phyloP scores from a whole-genome alignment of 2,329 filamentous ascomycete species.

The Cercospora zeina region DNA sequence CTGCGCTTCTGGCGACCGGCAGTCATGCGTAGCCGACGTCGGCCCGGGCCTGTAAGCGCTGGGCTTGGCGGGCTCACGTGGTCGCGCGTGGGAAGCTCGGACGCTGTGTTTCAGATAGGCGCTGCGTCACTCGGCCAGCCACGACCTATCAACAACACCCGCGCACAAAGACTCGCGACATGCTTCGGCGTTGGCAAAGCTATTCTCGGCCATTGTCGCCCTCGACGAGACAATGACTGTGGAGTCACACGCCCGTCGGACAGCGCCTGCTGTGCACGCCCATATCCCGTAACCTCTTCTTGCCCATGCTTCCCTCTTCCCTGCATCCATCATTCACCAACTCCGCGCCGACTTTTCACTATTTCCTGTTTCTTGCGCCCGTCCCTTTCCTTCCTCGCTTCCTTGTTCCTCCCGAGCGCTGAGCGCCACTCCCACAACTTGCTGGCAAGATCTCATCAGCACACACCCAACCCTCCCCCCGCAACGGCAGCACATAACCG shows the following conservation, averaged over 20 bases:
- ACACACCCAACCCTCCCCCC: not conserved
- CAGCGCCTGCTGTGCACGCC: not conserved
- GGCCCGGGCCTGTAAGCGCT: not conserved
- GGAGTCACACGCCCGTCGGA: slow-evolving; percentile 3
- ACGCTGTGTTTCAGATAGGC: slow-evolving; percentile 12
- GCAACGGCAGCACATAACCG: not conserved
- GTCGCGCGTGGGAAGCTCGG: not conserved
- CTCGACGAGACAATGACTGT: slow-evolving; percentile 1
- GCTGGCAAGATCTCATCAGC: slow-evolving; percentile 15
- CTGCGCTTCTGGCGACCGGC: not conserved
- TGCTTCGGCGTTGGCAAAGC: slow-evolving; percentile 4
- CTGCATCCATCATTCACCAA: slow-evolving; percentile 15
- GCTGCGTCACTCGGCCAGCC: slow-evolving; percentile 12
- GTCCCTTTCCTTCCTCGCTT: not conserved
- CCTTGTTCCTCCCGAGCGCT: slow-evolving; percentile 8
- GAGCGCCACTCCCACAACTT: slow-evolving; percentile 10
- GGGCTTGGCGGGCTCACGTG: no score
- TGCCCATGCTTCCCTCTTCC: slow-evolving; percentile 5
- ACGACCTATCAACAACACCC: slow-evolving; percentile 5
- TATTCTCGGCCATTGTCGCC: slow-evolving; percentile 13
- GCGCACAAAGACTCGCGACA: slow-evolving; percentile 11
- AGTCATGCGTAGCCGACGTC: not conserved
- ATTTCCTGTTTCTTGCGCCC: slow-evolving; percentile 5
- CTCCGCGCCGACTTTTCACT: slow-evolving; percentile 7
- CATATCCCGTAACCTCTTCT: not conserved